phyloP scores from a whole-genome alignment of 768 basidiomycete genomes.

The Strobilomyces echinocephalus region DNA sequence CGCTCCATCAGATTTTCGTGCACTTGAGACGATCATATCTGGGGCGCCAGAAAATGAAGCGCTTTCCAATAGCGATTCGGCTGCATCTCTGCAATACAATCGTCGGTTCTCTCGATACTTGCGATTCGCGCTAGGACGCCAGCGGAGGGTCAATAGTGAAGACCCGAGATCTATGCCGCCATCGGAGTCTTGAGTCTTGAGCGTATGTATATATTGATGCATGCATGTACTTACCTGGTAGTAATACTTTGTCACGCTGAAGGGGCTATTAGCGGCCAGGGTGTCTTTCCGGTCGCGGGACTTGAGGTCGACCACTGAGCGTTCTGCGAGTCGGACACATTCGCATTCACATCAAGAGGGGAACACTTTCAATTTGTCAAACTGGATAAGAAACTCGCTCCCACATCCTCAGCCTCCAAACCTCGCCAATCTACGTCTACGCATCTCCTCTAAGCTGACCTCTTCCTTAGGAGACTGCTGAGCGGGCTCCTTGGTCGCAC shows the following conservation, averaged over 20 bases:
- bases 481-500: neutral
- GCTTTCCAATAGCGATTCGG: constrained; percentile 12
- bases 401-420: constrained; percentile 46
- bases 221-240: neutral
- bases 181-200: constrained; percentile 8
- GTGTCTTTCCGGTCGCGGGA: too few relatives aligned
- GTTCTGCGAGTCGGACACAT: neutral
- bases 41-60: constrained; percentile 24
- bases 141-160: constrained; percentile 35
- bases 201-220: neutral
- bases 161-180: constrained; percentile 24
- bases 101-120: constrained; percentile 58
- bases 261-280: neutral
- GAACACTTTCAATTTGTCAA: neutral
- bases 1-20: constrained; percentile 46
- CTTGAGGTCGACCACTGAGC: neutral
- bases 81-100: constrained; percentile 25
- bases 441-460: constrained; percentile 61
- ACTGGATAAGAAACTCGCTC: neutral
- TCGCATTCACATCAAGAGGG: neutral
- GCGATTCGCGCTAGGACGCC: constrained; percentile 47
- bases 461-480: constrained; percentile 27
- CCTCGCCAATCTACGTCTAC: constrained; percentile 55
- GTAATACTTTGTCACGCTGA: neutral
- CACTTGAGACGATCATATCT: constrained; percentile 54